These are phyloP conservation scores for Allantophomopsis lycopodina DNA, from an alignment of 2,329 filamentous ascomycete species.

Conservation along the genomic window DNA sequence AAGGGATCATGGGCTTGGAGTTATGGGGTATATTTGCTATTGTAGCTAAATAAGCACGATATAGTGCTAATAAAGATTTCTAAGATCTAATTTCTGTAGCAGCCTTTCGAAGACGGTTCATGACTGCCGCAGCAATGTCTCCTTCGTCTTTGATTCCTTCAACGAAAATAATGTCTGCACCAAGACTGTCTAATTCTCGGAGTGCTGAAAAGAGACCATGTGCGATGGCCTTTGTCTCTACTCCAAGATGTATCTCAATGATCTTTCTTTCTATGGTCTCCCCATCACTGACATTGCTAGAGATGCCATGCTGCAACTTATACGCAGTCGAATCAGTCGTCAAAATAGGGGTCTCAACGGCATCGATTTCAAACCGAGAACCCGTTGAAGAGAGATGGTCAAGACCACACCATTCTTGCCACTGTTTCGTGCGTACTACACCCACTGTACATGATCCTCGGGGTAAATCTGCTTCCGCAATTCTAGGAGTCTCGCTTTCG, in stretches of 20 bases:
- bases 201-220: conserved; percentile 80
- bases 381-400: background rate
- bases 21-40: conserved; percentile 3
- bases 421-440: background rate
- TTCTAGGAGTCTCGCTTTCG: background rate
- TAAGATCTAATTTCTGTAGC: conserved; percentile 36
- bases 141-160: conserved; percentile 74
- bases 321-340: background rate
- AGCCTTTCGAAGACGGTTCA: conserved; percentile 73
- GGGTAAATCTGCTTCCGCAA: background rate
- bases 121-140: conserved; percentile 74
- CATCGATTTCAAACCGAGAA: background rate
- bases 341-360: background rate
- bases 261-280: conserved; percentile 1
- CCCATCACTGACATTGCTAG: background rate
- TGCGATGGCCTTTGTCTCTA: conserved; percentile 60
- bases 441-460: background rate
- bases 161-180: conserved; percentile 75
- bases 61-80: too few species aligned
- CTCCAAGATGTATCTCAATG: conserved; percentile 61
- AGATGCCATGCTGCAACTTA: background rate
- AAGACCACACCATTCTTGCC: background rate
- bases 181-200: conserved; percentile 66
- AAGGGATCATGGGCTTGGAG: conserved; percentile 5
- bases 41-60: background rate